A percentile compares a stretch with the other conserved stretches of the same genome.
Conservation (phyloP, 2,329 filamentous ascomycete species). For the Penicillium sp. region DNA sequence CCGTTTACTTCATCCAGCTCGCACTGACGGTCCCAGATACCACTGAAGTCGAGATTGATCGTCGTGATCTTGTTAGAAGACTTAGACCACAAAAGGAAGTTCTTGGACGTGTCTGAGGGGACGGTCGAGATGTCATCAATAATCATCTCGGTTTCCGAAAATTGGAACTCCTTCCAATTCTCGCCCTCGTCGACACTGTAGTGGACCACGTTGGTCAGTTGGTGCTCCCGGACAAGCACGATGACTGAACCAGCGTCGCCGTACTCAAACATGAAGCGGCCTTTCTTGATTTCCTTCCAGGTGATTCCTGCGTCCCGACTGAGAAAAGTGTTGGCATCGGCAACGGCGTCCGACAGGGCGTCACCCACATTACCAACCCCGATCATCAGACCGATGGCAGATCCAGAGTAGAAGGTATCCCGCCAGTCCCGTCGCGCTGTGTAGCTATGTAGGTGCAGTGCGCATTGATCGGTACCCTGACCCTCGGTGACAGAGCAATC, state of each 20-base stretch:
- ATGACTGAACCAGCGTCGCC: conserved; percentile 94
- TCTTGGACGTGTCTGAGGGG: conserved; percentile 82
- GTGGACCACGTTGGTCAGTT: conserved; percentile 65
- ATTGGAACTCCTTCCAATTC: conserved; percentile 74
- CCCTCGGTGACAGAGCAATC: conserved; percentile 63
- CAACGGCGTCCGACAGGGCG: conserved; percentile 56
- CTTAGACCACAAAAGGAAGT: conserved; percentile 85
- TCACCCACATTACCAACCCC: conserved; percentile 87
- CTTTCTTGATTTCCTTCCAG: conserved; percentile 85
- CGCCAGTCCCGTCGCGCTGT: conserved; percentile 81
- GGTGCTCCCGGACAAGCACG: conserved; percentile 75
- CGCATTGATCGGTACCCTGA: conserved; percentile 63
- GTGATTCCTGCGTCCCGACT: conserved; percentile 85
- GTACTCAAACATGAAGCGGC: conserved; percentile 88
- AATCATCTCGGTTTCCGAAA: conserved; percentile 68
- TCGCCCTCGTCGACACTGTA: conserved; percentile 81
- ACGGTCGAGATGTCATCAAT: conserved; percentile 84
- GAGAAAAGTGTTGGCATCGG: conserved; percentile 85
- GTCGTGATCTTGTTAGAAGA: conserved; percentile 60
- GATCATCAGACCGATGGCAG: conserved; percentile 87
- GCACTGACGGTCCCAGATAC: conserved; percentile 71
- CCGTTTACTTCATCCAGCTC: conserved; percentile 62
- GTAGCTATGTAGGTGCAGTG: conserved; percentile 91
- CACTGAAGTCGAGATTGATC: conserved; percentile 85
- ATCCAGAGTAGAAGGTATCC: conserved; percentile 84